Evolutionary conservation across 2,329 filamentous ascomycete species (phyloP).

Genomic region (Scytalidium lignicola): DNA sequence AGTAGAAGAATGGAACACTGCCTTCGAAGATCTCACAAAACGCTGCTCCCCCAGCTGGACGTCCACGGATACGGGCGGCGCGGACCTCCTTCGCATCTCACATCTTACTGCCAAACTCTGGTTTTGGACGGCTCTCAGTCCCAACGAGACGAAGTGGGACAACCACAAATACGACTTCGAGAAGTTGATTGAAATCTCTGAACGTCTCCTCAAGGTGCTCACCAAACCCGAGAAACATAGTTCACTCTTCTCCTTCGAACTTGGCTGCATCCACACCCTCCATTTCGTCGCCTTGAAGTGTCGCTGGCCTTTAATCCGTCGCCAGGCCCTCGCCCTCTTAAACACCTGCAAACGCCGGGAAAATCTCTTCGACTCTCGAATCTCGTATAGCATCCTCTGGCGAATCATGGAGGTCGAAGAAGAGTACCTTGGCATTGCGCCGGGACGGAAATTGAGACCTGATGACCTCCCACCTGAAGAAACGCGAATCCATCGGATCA

Average conservation of each 20-base stretch:
- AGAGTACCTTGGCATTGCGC: background rate
- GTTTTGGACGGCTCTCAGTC: background rate
- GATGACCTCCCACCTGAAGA: background rate
- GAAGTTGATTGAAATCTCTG: background rate
- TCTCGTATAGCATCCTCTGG: background rate
- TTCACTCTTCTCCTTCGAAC: background rate
- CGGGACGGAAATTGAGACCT: background rate
- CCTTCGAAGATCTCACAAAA: background rate
- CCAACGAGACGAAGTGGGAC: background rate
- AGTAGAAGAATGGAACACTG: background rate
- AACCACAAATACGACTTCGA: background rate
- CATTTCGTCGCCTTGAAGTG: background rate
- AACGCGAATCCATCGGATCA: background rate
- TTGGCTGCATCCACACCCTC: background rate
- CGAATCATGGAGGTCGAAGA: background rate
- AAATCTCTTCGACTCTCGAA: background rate
- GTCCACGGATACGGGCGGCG: background rate
- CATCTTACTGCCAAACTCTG: background rate
- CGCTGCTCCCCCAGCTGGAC: background rate
- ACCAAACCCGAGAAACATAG: background rate
- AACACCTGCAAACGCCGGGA: background rate
- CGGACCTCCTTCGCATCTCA: background rate
- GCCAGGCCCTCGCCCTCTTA: background rate
- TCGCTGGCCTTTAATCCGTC: background rate
- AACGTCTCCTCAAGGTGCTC: background rate